These are phyloP conservation scores for Tricholoma bakamatsutake DNA, from an alignment of 768 basidiomycete genomes.

Conservation along the genomic window DNA sequence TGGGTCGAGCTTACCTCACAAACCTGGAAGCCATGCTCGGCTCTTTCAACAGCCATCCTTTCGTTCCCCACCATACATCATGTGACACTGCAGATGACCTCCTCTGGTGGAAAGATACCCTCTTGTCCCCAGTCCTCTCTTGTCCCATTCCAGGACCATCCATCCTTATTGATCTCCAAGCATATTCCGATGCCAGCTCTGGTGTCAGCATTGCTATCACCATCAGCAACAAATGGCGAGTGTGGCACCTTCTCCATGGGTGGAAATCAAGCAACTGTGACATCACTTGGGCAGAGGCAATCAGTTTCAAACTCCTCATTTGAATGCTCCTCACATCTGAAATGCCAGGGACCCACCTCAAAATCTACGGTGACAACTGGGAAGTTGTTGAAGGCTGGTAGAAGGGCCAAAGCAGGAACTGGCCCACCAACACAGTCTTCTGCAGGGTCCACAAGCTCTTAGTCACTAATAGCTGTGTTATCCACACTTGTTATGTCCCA, in stretches of 20 bases:
- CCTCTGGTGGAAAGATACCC: too few species aligned
- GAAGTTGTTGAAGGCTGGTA: neutral
- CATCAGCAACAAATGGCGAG: conserved; percentile 20
- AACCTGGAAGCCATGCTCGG: conserved; percentile 25
- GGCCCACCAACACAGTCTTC: neutral
- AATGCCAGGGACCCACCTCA: neutral
- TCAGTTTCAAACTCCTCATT: conserved; percentile 35
- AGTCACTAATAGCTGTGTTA: too few species aligned
- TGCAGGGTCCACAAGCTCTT: too few species aligned
- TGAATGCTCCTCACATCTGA: neutral
- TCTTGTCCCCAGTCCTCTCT: too few species aligned
- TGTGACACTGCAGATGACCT: conserved; percentile 12
- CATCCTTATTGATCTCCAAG: too few species aligned
- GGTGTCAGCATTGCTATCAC: too few species aligned
- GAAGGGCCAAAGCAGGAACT: neutral
- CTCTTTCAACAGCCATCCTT: conserved; percentile 18
- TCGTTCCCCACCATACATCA: conserved; percentile 18
- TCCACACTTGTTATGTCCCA: too few species aligned
- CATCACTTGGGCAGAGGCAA: conserved; percentile 42
- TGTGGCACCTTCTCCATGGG: conserved; percentile 23
- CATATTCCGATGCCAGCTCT: too few species aligned
- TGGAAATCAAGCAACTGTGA: conserved; percentile 27
- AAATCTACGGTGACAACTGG: neutral
- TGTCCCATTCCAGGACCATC: too few species aligned
- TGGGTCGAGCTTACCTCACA: conserved; percentile 31